A percentile compares a stretch with the other conserved stretches of the same genome.
phyloP scores from a whole-genome alignment of 495 filamentous ascomycete species.

The Cercophora sp. region DNA sequence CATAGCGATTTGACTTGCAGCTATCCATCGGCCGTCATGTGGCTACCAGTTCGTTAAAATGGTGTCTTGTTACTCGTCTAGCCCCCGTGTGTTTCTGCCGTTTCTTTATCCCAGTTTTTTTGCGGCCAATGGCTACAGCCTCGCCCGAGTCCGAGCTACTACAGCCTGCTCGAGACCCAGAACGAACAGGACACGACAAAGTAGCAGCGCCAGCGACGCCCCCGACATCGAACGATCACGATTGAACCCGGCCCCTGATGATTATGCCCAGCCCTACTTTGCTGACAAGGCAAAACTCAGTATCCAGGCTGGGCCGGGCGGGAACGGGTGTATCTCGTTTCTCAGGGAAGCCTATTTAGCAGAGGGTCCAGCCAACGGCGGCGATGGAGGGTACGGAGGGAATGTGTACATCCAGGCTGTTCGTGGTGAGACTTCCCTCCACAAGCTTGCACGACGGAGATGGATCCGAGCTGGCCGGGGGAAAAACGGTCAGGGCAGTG shows the following conservation, averaged over 20 bases:
- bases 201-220: constrained; percentile 30
- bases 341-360: constrained; percentile 82
- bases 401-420: constrained; percentile 93
- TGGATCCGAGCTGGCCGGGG: constrained; percentile 74
- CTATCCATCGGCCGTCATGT: constrained; percentile 3
- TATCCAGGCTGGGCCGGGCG: constrained; percentile 72
- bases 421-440: constrained; percentile 81
- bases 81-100: constrained; percentile 50
- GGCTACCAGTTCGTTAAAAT: constrained; percentile 28
- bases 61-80: constrained; percentile 42
- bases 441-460: constrained; percentile 80
- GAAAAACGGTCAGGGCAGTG: constrained; percentile 80
- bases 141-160: constrained; percentile 21
- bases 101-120: constrained; percentile 63
- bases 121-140: constrained; percentile 29
- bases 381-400: constrained; percentile 87
- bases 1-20: too few relatives aligned
- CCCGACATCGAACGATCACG: constrained; percentile 45
- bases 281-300: constrained; percentile 77
- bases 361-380: constrained; percentile 92
- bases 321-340: constrained; percentile 91
- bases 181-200: constrained; percentile 8
- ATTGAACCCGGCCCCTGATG: constrained; percentile 72
- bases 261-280: constrained; percentile 79
- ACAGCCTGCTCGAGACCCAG: constrained; percentile 19